Base-by-base conservation (phyloP, 2,329 filamentous ascomycete species). In the Penicillium griseofulvum region DNA sequence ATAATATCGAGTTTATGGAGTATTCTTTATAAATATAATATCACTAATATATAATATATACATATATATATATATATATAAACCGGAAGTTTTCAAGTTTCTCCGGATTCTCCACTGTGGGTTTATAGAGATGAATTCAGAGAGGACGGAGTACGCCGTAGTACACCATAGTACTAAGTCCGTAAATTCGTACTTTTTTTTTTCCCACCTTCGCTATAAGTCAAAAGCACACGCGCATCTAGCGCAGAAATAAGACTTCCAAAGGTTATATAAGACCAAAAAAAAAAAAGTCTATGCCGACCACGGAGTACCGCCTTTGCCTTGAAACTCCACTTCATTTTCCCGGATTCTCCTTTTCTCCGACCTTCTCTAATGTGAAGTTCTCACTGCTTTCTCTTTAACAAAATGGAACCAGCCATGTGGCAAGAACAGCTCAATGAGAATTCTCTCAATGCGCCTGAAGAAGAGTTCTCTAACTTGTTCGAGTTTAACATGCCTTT, bases 381-480 rank as follows among this genome's bases (percentile, higher is more conserved):
- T 28, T 8, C 9, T 9, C 26, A 8, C n/a, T 24, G 6, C 29
- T 4, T 9, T 31, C 12, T 26, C 16, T 9, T 5, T 2, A 3
- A 28, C 45, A 46, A 31, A 52, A 77, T 77, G 74, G 73, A 78
- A 63, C 57, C 68, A 11, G 60, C 73, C 37, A 63, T 75, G 63
- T 78, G 76, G 76, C 65, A 72, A 36, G 72, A 74, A 52, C 66
- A 72, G 44, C 64, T 74, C 31, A 68, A 74, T 49, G 71, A 72
- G 54, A 72, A 74, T 48, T 63, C 71, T 38, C 71, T 78, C 50
- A 59, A 71, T 9, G 66, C 66, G 26, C 64, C 73, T 54, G 75
- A 78, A 28, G 78, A 80, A 58, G 78, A 80, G 51, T 80, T 80
- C 61, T 74, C 76, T 54, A 78, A 75, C 54, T 76, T 79, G 55